These are phyloP conservation scores for Erysimum pusillum DNA, from an alignment of 441 rosid species.

Conservation along the genomic window DNA sequence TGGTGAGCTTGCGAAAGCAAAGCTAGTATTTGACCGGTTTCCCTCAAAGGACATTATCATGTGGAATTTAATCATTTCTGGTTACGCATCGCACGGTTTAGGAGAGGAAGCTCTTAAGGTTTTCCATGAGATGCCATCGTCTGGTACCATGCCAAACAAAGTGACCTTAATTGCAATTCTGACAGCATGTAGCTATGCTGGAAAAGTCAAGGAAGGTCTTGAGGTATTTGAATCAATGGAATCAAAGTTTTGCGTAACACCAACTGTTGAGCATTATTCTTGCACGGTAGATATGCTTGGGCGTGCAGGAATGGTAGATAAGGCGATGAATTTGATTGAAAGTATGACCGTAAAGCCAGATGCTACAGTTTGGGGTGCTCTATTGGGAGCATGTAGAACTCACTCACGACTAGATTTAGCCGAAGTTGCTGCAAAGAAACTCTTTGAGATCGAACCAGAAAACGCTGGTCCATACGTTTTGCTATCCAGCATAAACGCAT, in stretches of 20 bases:
- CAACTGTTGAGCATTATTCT: too few relatives aligned
- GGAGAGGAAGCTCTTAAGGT: conserved; percentile 63
- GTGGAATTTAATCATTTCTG: conserved; percentile 76
- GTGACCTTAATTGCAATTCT: conserved; percentile 69
- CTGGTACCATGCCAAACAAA: conserved; percentile 59
- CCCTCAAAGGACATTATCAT: conserved; percentile 61
- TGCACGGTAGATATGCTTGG: conserved; percentile 79
- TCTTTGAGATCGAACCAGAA: conserved; percentile 58
- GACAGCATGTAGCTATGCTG: conserved; percentile 70
- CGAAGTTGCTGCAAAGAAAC: conserved; percentile 69
- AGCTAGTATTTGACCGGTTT: conserved; percentile 60
- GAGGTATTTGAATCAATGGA: conserved; percentile 65
- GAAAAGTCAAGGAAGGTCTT: conserved; percentile 65
- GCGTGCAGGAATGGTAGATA: conserved; percentile 61
- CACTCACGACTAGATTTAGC: conserved; percentile 69
- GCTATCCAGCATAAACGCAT: conserved; percentile 72
- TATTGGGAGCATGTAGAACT: conserved; percentile 70
- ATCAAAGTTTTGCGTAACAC: conserved; percentile 54
- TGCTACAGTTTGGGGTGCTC: conserved; percentile 76
- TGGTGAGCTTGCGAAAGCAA: conserved; percentile 65
- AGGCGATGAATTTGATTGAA: conserved; percentile 64
- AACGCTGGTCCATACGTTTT: conserved; percentile 70
- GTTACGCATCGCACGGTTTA: conserved; percentile 70
- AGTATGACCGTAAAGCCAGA: conserved; percentile 71
- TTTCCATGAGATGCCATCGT: conserved; percentile 62